Evolutionary conservation across 306 rosid species (phyloP), one percentile per base, ranked within the genome.

Genomic region (Casuarina cunninghamiana): DNA sequence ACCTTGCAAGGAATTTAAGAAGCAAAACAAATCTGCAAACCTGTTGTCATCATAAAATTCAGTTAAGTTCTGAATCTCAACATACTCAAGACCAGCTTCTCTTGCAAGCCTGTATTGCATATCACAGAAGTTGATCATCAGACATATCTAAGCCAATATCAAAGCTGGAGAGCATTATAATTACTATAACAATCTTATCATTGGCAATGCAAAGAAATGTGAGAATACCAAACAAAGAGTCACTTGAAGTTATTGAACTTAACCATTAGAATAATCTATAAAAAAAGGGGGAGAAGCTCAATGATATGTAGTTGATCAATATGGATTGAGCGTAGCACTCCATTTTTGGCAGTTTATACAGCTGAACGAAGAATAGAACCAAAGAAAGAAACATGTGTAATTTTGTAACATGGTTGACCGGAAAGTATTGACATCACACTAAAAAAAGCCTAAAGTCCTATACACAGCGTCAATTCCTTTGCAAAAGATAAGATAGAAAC

Each of bases 1-100:
- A 17, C 4, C 7, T 35, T 63, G 58, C n/a, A 53, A 44, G 5
- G 72, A 77, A 76, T 11, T 53, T 3, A 32, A 26, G 39, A 76
- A 68, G 26, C 69, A 53, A 77, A 82, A 65, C 11, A 46, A 61
- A 78, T 76, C 73, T 35, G 78, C 70, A 73, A 66, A 95, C 99
- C 99, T 93, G 86, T 91, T 93, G 83, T 95, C 99, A 37, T 95
- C 99, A 57, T 89, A 95, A 82, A 93, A 95, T 54, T 95, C 99
- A 0, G 97, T 93, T 77, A 93, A 80, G 85, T 93, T 95, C 86
- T 95, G 99, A 80, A 95, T 95, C 85, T 95, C 97, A 43, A 93
- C 88, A 60, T 91, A 95, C 89, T 93, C 97, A 32, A 95, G 97
- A 81, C 99, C 97, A 60, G 99, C 94, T 90, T 93, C 99, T 85